A percentile compares a stretch with the other conserved stretches of the same genome.
These are phyloP conservation scores for Pyrenula massariospora DNA, from an alignment of 495 filamentous ascomycete species.

Conservation along the genomic window DNA sequence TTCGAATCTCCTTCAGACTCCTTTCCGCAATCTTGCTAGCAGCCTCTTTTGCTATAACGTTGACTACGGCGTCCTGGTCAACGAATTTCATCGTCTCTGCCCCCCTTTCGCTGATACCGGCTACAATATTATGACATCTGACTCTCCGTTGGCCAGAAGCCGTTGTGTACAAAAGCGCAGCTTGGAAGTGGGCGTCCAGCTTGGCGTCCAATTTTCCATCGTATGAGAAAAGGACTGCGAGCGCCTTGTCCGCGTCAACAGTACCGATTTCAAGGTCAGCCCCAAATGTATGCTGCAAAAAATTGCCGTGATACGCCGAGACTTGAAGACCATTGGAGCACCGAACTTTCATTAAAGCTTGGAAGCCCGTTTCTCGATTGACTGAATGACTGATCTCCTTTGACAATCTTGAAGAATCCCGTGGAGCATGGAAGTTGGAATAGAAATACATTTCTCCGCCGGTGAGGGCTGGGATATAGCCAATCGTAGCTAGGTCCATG, in stretches of 20 bases:
- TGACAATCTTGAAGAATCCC: conserved; percentile 74
- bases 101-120: conserved; percentile 74
- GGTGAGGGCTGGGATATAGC: conserved; percentile 62
- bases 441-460: conserved; percentile 95
- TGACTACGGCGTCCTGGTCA: conserved; percentile 86
- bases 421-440: conserved; percentile 80
- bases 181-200: conserved; percentile 95
- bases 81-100: conserved; percentile 81
- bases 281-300: conserved; percentile 85
- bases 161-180: conserved; percentile 87
- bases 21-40: conserved; percentile 70
- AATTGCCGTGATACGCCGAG: conserved; percentile 87
- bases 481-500: conserved; percentile 89
- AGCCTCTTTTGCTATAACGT: conserved; percentile 82
- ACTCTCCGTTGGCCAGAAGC: conserved; percentile 82
- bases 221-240: conserved; percentile 87
- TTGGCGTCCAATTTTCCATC: conserved; percentile 96
- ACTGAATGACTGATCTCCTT: conserved; percentile 79
- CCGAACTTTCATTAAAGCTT: conserved; percentile 95
- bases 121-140: conserved; percentile 85
- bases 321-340: conserved; percentile 96
- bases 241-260: conserved; percentile 85
- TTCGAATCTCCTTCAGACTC: conserved; percentile 79
- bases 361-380: conserved; percentile 88
- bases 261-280: conserved; percentile 92